Percentiles rank a stretch among this genome's conserved stretches.
These are phyloP conservation scores for Candida ascalaphidarum DNA, from an alignment of 805 yeast species.

Conservation along the genomic window DNA sequence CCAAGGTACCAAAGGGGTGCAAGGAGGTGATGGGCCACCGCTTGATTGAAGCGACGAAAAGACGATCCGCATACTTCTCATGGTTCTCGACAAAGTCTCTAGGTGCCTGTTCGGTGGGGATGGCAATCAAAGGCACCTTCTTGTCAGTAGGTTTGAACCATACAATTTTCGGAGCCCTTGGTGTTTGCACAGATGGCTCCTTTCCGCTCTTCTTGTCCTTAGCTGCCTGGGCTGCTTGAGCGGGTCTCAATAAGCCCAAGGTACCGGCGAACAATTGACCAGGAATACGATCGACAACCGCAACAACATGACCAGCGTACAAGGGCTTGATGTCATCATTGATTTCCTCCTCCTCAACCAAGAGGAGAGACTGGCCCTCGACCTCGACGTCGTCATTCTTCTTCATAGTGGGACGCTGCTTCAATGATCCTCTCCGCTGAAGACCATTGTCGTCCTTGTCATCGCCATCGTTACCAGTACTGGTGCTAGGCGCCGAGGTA, in stretches of 20 bases:
- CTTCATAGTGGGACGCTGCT: slow-evolving; percentile 94
- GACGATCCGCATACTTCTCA: slow-evolving; percentile 67
- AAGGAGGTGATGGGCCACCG: slow-evolving; percentile 99
- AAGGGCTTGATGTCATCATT: slow-evolving; percentile 88
- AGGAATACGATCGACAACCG: slow-evolving; percentile 94
- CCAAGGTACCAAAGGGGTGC: slow-evolving; percentile 94
- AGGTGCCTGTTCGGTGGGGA: slow-evolving; percentile 98
- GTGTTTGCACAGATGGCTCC: slow-evolving; percentile 36
- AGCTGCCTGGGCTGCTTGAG: slow-evolving; percentile 84
- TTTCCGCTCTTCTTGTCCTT: slow-evolving; percentile 42
- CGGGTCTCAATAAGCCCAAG: slow-evolving; percentile 87
- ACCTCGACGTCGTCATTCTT: slow-evolving; percentile 98
- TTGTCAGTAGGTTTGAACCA: slow-evolving; percentile 99
- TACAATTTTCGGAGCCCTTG: slow-evolving; percentile 79
- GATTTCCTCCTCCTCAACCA: slow-evolving; percentile 93
- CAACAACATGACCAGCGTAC: slow-evolving; percentile 97
- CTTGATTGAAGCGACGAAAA: slow-evolving; percentile 91
- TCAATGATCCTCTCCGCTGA: slow-evolving; percentile 77
- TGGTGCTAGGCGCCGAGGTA: slow-evolving; percentile 39
- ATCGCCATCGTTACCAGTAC: slow-evolving; percentile 17
- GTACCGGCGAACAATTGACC: slow-evolving; percentile 96
- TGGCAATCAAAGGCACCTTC: slow-evolving; percentile 94
- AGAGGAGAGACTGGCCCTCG: slow-evolving; percentile 87
- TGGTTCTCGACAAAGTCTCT: slow-evolving; percentile 90
- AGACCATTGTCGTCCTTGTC: slow-evolving; percentile 28